Evolutionary conservation across 1,139 yeast genomes (phyloP).

Genomic region (Meyerozyma athensensis): DNA sequence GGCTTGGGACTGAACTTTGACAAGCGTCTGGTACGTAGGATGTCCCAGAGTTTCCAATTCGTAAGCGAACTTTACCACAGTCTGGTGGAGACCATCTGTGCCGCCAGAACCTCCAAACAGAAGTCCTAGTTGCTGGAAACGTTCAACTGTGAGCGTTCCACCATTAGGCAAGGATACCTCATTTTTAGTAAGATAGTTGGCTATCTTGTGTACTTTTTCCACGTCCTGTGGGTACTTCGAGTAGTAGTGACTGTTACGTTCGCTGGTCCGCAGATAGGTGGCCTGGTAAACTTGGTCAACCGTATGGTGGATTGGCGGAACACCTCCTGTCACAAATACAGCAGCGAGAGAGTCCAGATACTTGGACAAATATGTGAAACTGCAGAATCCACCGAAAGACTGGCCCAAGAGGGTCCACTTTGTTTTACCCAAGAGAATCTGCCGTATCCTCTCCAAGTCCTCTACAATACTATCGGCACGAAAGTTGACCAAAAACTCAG

Average conservation of each 20-base stretch:
- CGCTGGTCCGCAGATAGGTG: constrained; percentile 42
- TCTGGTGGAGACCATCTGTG: constrained; percentile 39
- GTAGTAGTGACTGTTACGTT: constrained; percentile 46
- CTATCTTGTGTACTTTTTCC: constrained; percentile 30
- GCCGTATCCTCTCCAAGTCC: constrained; percentile 46
- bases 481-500: constrained; percentile 38
- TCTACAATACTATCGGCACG: constrained; percentile 49
- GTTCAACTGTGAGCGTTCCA: constrained; percentile 42
- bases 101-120: constrained; percentile 49
- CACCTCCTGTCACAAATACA: constrained; percentile 51
- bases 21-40: constrained; percentile 34
- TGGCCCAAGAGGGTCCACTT: constrained; percentile 55
- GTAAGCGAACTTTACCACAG: constrained; percentile 34
- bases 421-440: constrained; percentile 23
- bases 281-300: constrained; percentile 48
- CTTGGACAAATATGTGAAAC: constrained; percentile 45
- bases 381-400: constrained; percentile 54
- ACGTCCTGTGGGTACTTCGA: constrained; percentile 45
- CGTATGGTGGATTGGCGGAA: constrained; percentile 44
- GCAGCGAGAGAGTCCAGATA: constrained; percentile 36
- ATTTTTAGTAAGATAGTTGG: constrained; percentile 26
- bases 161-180: constrained; percentile 43
- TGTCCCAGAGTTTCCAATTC: constrained; percentile 31
- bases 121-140: constrained; percentile 51
- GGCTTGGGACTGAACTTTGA: constrained; percentile 24